phyloP scores from a whole-genome alignment of 331 rosid genomes.

The Phaseolus coccineus region DNA sequence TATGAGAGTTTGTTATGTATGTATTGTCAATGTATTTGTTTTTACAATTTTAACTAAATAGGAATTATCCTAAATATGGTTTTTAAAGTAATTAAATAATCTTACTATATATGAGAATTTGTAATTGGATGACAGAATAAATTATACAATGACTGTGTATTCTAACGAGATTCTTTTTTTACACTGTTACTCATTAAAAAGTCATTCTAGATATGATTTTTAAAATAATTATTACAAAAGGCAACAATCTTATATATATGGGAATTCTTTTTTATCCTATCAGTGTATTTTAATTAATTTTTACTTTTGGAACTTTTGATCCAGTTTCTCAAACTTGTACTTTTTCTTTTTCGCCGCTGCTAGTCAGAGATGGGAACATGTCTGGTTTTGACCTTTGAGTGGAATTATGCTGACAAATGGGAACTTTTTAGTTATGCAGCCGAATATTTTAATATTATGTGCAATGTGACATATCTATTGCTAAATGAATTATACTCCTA shows the following conservation, averaged over 20 bases:
- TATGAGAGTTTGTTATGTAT: no score
- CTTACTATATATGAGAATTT: background rate
- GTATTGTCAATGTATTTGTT: background rate
- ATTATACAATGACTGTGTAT: background rate
- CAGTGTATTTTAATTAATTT: background rate
- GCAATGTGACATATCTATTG: background rate
- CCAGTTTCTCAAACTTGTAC: slow-evolving; percentile 1
- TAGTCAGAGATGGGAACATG: slow-evolving; percentile 10
- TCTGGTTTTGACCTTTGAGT: slow-evolving; percentile 28
- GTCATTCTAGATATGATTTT: background rate
- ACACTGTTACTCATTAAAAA: no score
- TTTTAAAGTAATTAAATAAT: background rate
- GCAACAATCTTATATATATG: background rate
- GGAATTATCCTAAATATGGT: background rate
- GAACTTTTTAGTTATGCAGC: slow-evolving; percentile 20
- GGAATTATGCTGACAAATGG: background rate
- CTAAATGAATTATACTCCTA: background rate
- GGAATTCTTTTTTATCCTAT: background rate
- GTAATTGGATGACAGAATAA: background rate
- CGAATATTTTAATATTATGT: background rate
- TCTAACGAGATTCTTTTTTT: background rate
- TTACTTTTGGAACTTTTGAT: background rate
- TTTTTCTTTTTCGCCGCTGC: background rate
- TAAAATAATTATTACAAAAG: background rate
- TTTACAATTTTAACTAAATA: background rate